Percentiles rank a stretch among this genome's conserved stretches.
Conservation (phyloP, 495 filamentous ascomycete genomes). For the Melanomma pulvis-pyrius region DNA sequence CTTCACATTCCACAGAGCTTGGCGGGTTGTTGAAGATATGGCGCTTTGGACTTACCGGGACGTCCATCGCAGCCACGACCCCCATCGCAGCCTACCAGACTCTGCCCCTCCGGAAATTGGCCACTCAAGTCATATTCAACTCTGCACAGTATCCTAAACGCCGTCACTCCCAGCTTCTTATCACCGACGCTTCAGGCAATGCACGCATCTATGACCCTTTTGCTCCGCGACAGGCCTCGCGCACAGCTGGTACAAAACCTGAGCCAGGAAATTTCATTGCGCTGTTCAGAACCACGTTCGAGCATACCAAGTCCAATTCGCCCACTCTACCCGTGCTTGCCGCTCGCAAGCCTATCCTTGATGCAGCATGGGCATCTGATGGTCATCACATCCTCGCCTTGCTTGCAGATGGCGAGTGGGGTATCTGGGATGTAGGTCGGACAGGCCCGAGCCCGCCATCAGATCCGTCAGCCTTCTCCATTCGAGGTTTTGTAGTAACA, state of each 20-base stretch:
- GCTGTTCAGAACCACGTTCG: slow-evolving; percentile 35
- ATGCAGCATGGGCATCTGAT: slow-evolving; percentile 79
- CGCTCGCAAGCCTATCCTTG: slow-evolving; percentile 73
- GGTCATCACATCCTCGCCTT: slow-evolving; percentile 77
- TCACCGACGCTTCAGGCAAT: slow-evolving; percentile 67
- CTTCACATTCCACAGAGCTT: slow-evolving; percentile 67
- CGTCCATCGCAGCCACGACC: slow-evolving; percentile 5
- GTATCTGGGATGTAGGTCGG: slow-evolving; percentile 85
- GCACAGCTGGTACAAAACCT: neutral
- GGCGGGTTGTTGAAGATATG: slow-evolving; percentile 64
- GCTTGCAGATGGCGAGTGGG: slow-evolving; percentile 87
- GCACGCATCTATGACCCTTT: slow-evolving; percentile 65
- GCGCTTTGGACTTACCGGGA: slow-evolving; percentile 50
- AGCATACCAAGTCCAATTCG: neutral
- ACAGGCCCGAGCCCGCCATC: slow-evolving; percentile 61
- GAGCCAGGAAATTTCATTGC: slow-evolving; percentile 40
- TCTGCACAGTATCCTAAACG: slow-evolving; percentile 61
- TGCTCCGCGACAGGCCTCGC: slow-evolving; percentile 9
- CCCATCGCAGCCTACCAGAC: slow-evolving; percentile 31
- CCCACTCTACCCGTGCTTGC: slow-evolving; percentile 17
- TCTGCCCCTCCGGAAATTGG: slow-evolving; percentile 61
- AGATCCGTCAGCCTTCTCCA: slow-evolving; percentile 66
- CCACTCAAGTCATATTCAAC: slow-evolving; percentile 73
- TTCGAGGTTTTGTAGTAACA: slow-evolving; percentile 66
- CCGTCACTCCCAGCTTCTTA: slow-evolving; percentile 64